A percentile compares a stretch with the other conserved stretches of the same genome.
Conservation (phyloP, 306 rosid genomes). For the Glycyrrhiza uralensis region DNA sequence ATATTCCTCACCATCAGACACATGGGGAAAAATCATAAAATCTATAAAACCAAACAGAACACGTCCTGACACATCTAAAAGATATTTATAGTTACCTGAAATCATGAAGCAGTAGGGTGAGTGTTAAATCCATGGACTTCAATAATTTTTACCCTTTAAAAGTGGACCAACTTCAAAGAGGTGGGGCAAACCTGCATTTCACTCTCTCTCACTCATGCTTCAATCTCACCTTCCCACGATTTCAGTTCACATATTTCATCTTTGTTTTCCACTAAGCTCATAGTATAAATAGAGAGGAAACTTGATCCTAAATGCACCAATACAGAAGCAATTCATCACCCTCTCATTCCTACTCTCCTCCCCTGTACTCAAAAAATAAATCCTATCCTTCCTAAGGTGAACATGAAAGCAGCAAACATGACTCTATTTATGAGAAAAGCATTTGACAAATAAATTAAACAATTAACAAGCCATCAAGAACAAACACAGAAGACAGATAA, state of each 20-base stretch:
- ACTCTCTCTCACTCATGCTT: not conserved
- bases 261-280: conserved; percentile 14
- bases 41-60: too few species aligned
- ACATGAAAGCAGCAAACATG: conserved; percentile 68
- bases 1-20: too few species aligned
- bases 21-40: too few species aligned
- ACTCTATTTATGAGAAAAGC: conserved; percentile 29
- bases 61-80: too few species aligned
- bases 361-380: not conserved
- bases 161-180: conserved; percentile 12
- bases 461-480: not conserved
- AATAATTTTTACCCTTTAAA: conserved; percentile 1
- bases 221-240: not conserved
- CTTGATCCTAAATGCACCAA: conserved; percentile 40
- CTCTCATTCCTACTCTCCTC: not conserved
- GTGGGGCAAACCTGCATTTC: too few species aligned
- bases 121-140: conserved; percentile 13
- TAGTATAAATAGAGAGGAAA: conserved; percentile 59
- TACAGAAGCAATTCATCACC: conserved; percentile 19
- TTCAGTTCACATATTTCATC: conserved; percentile 4
- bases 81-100: not conserved
- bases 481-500: not conserved
- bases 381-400: conserved; percentile 21
- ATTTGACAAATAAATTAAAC: not conserved
- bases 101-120: conserved; percentile 22